Conservation (phyloP, 2,329 filamentous ascomycete species). For the Phyllosticta citribraziliensis region DNA sequence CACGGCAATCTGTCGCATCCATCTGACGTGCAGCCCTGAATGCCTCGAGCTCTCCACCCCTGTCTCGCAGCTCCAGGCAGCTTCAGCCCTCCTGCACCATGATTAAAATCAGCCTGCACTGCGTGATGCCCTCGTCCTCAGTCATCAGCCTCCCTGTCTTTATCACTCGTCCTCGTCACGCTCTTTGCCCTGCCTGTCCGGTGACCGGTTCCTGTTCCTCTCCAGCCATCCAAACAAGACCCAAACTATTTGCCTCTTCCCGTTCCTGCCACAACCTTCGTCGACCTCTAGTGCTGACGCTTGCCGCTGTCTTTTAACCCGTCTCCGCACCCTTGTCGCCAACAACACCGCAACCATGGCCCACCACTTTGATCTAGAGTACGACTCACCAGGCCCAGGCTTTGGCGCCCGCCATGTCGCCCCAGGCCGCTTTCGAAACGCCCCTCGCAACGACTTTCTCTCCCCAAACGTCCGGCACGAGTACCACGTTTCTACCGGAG, state of each 20-base stretch:
- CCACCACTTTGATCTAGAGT: background rate
- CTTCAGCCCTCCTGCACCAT: background rate
- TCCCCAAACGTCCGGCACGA: slow-evolving; percentile 19
- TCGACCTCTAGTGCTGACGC: slow-evolving; percentile 1
- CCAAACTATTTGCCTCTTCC: background rate
- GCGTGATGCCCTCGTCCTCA: background rate
- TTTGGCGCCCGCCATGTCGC: background rate
- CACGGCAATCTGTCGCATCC: background rate
- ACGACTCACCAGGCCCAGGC: background rate
- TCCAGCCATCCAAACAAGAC: background rate
- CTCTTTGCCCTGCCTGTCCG: background rate
- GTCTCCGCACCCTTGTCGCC: background rate
- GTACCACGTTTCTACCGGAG: slow-evolving; percentile 6
- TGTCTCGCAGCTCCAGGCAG: background rate
- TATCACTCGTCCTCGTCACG: slow-evolving; percentile 8
- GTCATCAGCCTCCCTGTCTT: slow-evolving; percentile 2
- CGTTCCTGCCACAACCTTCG: background rate
- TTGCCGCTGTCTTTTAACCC: background rate
- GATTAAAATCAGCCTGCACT: background rate
- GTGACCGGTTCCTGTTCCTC: slow-evolving; percentile 9
- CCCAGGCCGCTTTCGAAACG: slow-evolving; percentile 10
- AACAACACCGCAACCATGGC: background rate
- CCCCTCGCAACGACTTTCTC: slow-evolving; percentile 21
- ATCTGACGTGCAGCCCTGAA: background rate
- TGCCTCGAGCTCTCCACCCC: background rate